These are phyloP conservation scores for Galeopsis tetrahit DNA, from an alignment of 257 asterid genomes.

Conservation along the genomic window DNA sequence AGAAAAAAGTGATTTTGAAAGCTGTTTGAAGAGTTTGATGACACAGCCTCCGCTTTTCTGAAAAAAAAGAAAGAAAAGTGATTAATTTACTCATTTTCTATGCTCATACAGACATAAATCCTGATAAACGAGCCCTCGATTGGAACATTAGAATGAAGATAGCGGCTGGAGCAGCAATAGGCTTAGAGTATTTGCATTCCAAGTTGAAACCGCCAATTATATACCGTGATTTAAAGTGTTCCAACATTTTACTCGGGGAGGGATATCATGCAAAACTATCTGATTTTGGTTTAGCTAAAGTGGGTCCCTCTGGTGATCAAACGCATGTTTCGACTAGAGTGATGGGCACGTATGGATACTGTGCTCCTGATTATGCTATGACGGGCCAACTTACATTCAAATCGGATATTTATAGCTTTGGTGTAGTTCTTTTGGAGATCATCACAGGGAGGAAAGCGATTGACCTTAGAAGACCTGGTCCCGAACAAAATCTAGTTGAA, in stretches of 20 bases:
- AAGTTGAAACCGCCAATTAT: constrained; percentile 54
- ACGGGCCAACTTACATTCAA: constrained; percentile 59
- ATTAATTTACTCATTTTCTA: not conserved
- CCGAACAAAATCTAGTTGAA: constrained; percentile 43
- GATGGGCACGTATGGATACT: constrained; percentile 59
- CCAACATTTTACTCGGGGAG: constrained; percentile 54
- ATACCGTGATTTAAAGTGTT: constrained; percentile 58
- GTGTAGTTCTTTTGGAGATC: constrained; percentile 54
- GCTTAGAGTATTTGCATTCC: constrained; percentile 52
- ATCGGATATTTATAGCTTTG: constrained; percentile 55
- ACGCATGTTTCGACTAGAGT: constrained; percentile 57
- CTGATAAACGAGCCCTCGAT: constrained; percentile 34
- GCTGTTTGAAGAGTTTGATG: too few species aligned
- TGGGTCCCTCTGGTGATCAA: constrained; percentile 48
- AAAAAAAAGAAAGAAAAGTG: too few species aligned
- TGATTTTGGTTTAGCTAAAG: constrained; percentile 57
- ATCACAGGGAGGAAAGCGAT: constrained; percentile 47
- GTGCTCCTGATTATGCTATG: constrained; percentile 58
- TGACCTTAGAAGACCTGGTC: constrained; percentile 33
- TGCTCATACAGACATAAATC: constrained; percentile 28
- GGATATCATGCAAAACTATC: constrained; percentile 48
- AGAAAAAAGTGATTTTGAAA: too few species aligned
- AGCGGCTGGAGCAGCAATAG: constrained; percentile 57
- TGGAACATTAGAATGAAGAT: constrained; percentile 54
- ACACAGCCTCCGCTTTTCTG: too few species aligned